Evolutionary conservation across 805 yeast genomes (phyloP).

Genomic region (Starmerella sp.): DNA sequence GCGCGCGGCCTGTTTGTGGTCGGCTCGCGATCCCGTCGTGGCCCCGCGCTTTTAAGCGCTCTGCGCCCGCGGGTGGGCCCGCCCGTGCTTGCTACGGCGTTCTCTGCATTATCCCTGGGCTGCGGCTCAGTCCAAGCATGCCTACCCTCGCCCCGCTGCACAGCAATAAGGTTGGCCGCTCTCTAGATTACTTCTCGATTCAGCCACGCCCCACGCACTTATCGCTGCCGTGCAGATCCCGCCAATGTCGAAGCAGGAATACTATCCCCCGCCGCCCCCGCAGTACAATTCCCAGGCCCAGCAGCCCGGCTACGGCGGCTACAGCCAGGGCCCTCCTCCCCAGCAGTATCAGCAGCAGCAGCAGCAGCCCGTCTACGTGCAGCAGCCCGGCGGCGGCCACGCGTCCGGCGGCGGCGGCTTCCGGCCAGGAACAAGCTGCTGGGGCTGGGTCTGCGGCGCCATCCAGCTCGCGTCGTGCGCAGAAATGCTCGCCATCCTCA

Average conservation of each 20-base stretch:
- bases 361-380: conserved; percentile 9
- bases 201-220: background rate
- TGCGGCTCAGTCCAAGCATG: no score
- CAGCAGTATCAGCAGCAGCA: conserved; percentile 6
- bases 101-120: no score
- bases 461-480: conserved; percentile 5
- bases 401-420: background rate
- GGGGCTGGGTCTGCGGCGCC: conserved; percentile 9
- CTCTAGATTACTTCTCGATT: background rate
- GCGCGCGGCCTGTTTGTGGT: no score
- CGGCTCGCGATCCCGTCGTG: no score
- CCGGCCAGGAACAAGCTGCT: conserved; percentile 7
- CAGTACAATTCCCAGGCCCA: background rate
- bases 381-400: conserved; percentile 2
- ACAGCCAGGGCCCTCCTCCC: conserved; percentile 9
- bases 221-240: no score
- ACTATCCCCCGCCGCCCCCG: conserved; percentile 9
- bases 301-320: conserved; percentile 4
- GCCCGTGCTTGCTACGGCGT: no score
- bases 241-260: conserved; percentile 8
- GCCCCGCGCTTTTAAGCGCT: no score
- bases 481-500: conserved; percentile 1
- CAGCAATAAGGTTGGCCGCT: background rate
- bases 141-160: background rate
- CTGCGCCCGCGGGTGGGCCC: no score